Conservation (phyloP, 2,329 filamentous ascomycete genomes). For the Diaporthe sp. region DNA sequence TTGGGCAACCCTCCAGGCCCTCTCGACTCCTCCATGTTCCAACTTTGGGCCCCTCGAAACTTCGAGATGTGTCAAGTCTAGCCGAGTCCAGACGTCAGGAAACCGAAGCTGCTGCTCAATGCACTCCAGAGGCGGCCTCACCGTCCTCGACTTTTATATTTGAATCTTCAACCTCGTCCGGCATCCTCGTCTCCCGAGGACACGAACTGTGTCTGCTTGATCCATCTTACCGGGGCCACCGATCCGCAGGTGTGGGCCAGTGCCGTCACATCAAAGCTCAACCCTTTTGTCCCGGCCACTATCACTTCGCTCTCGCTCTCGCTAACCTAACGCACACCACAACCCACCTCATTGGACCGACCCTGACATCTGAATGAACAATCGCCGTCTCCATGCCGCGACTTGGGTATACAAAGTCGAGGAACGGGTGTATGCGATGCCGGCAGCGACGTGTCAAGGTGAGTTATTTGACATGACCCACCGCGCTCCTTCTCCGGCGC, state of each 20-base stretch:
- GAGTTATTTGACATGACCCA: conserved; percentile 13
- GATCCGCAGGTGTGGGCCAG: conserved; percentile 19
- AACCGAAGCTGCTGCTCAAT: conserved; percentile 10
- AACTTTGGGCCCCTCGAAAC: conserved; percentile 20
- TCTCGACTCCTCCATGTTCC: conserved; percentile 8
- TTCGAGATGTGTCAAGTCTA: conserved; percentile 28
- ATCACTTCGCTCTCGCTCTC: conserved; percentile 34
- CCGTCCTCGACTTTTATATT: conserved; percentile 21
- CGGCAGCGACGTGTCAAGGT: conserved; percentile 39
- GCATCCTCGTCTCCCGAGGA: conserved; percentile 3
- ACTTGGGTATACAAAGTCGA: conserved; percentile 39
- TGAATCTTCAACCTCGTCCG: conserved; percentile 26
- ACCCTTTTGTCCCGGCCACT: background rate
- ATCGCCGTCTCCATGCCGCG: conserved; percentile 36
- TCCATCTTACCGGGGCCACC: conserved; percentile 8
- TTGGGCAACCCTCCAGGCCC: background rate
- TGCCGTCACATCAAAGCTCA: background rate
- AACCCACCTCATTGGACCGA: conserved; percentile 6
- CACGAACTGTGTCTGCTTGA: conserved; percentile 16
- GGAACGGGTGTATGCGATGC: conserved; percentile 38
- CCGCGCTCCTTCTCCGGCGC: background rate
- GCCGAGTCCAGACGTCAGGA: conserved; percentile 25
- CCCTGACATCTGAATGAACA: background rate
- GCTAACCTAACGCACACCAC: conserved; percentile 17
- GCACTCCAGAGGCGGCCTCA: conserved; percentile 14